Evolutionary conservation across 257 asterid species (phyloP).

Genomic region (Penstemon davidsonii): DNA sequence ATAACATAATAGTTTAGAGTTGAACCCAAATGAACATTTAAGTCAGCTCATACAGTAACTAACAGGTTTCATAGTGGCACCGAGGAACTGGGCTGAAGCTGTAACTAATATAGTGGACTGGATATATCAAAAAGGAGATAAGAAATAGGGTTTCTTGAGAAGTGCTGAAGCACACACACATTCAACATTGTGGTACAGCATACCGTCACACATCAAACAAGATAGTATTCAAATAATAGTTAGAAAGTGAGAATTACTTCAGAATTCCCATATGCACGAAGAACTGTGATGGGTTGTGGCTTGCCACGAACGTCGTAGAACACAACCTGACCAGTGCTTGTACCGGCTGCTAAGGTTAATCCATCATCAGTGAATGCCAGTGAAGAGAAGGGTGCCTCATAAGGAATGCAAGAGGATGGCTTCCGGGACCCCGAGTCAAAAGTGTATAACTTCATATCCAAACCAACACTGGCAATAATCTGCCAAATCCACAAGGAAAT

Average conservation of each 20-base stretch:
- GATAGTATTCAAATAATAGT: constrained; percentile 24
- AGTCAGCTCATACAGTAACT: constrained; percentile 5
- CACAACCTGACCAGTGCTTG: constrained; percentile 85
- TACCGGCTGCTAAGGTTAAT: constrained; percentile 89
- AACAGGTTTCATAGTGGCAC: constrained; percentile 17
- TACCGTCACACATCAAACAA: constrained; percentile 24
- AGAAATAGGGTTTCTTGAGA: neutral
- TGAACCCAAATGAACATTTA: neutral
- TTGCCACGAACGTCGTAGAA: constrained; percentile 95
- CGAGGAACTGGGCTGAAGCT: constrained; percentile 20
- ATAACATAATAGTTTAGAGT: neutral
- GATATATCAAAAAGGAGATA: neutral
- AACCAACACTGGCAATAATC: constrained; percentile 95
- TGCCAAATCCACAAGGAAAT: constrained; percentile 38
- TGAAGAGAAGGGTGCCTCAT: constrained; percentile 92
- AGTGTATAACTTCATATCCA: constrained; percentile 92
- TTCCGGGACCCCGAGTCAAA: constrained; percentile 86
- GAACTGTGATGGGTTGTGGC: constrained; percentile 89
- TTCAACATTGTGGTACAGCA: constrained; percentile 1
- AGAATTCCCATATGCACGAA: constrained; percentile 82
- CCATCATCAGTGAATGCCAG: constrained; percentile 93
- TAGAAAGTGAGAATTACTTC: constrained; percentile 53
- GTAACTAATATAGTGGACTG: constrained; percentile 10
- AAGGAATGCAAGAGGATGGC: constrained; percentile 81
- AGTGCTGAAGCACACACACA: constrained; percentile 21